Conservation (phyloP, 768 basidiomycete species). For the Pisolithus sp. region DNA sequence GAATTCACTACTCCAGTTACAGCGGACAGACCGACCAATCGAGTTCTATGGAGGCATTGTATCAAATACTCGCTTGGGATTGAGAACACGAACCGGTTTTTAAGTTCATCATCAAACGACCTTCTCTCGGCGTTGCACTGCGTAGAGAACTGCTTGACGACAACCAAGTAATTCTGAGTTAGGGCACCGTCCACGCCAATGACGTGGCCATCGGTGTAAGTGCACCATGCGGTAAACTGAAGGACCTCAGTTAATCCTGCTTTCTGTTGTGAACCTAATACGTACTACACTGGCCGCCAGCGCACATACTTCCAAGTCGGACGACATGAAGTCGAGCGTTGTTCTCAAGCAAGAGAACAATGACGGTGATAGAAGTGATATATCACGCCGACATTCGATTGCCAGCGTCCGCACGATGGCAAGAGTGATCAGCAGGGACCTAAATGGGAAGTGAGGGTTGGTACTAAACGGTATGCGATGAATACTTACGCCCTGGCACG, state of each 20-base stretch:
- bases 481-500: constrained; percentile 71
- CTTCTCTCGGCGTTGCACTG: constrained; percentile 47
- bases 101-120: constrained; percentile 57
- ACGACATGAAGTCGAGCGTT: constrained; percentile 46
- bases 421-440: constrained; percentile 76
- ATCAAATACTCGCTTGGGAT: neutral
- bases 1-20: constrained; percentile 76
- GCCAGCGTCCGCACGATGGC: constrained; percentile 76
- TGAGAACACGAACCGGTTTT: constrained; percentile 54
- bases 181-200: constrained; percentile 71
- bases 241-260: neutral
- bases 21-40: constrained; percentile 81
- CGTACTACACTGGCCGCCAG: constrained; percentile 77
- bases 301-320: constrained; percentile 70
- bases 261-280: constrained; percentile 8
- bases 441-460: constrained; percentile 21
- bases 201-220: constrained; percentile 81
- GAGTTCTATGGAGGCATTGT: constrained; percentile 44
- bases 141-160: constrained; percentile 57
- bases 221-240: constrained; percentile 88
- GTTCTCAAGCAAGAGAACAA: constrained; percentile 60
- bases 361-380: constrained; percentile 64
- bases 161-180: constrained; percentile 63
- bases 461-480: neutral
- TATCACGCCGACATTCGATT: constrained; percentile 81